Percentiles rank a stretch among this genome's conserved stretches.
phyloP scores from a whole-genome alignment of 192 early-diverging fungal genomes.

The Mortierella alpina region DNA sequence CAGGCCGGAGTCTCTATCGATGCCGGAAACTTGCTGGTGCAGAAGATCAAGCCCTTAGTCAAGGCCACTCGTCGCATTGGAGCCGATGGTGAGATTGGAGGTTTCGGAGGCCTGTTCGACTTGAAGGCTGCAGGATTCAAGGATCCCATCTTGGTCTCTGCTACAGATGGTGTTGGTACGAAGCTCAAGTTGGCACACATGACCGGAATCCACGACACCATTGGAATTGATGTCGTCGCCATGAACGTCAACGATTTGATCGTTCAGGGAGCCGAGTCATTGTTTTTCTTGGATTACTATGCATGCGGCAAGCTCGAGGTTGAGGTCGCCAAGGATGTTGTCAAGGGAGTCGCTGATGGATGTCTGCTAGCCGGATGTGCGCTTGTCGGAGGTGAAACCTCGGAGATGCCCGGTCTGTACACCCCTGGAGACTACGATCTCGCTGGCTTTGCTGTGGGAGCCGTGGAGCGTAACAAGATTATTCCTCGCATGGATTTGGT shows the following conservation, averaged over 20 bases:
- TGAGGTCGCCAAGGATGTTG: slow-evolving; percentile 88
- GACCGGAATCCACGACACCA: slow-evolving; percentile 88
- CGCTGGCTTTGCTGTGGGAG: slow-evolving; percentile 97
- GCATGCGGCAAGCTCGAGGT: slow-evolving; percentile 95
- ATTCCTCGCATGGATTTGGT: slow-evolving; percentile 87
- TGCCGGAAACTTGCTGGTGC: slow-evolving; percentile 94
- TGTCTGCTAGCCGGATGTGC: slow-evolving; percentile 92
- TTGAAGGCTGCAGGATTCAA: slow-evolving; percentile 91
- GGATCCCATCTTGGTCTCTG: slow-evolving; percentile 96
- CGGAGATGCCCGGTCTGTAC: slow-evolving; percentile 99
- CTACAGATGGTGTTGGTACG: slow-evolving; percentile 99
- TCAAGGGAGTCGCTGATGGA: slow-evolving; percentile 94
- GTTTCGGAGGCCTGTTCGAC: slow-evolving; percentile 98
- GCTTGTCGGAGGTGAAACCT: slow-evolving; percentile 98
- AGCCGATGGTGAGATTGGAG: slow-evolving; percentile 96
- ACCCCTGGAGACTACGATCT: slow-evolving; percentile 85
- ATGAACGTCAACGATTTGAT: slow-evolving; percentile 99
- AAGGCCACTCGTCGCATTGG: slow-evolving; percentile 94
- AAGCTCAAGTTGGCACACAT: slow-evolving; percentile 97
- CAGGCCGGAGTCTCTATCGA: slow-evolving; percentile 97
- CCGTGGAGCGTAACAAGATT: slow-evolving; percentile 90
- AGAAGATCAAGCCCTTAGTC: slow-evolving; percentile 95
- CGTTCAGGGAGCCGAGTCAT: slow-evolving; percentile 98
- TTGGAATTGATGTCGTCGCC: slow-evolving; percentile 97
- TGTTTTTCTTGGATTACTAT: slow-evolving; percentile 99